Evolutionary conservation across 441 rosid genomes (phyloP).

Genomic region (Mallotus japonicus): DNA sequence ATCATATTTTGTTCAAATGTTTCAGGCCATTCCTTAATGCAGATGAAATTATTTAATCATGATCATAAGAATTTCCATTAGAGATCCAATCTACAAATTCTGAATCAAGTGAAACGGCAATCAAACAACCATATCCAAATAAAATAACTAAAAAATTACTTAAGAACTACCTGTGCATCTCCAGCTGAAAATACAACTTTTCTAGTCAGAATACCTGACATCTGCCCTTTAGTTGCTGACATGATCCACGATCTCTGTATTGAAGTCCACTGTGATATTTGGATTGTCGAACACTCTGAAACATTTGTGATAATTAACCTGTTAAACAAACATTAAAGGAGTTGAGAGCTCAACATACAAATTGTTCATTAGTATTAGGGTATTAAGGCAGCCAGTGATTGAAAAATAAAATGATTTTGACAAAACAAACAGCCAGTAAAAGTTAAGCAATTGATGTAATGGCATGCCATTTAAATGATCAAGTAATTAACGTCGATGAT

Average conservation of each 20-base stretch:
- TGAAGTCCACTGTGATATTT: conserved; percentile 92
- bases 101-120: background rate
- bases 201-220: conserved; percentile 83
- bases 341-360: conserved; percentile 92
- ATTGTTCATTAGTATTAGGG: conserved; percentile 59
- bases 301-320: conserved; percentile 99
- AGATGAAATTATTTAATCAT: too few relatives aligned
- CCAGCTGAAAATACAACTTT: conserved; percentile 96
- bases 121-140: conserved; percentile 13
- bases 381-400: conserved; percentile 27
- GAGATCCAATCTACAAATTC: background rate
- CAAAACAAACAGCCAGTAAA: conserved; percentile 4
- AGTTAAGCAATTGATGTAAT: conserved; percentile 9
- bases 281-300: conserved; percentile 99
- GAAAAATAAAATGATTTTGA: conserved; percentile 7
- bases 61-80: background rate
- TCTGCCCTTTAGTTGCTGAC: conserved; percentile 92
- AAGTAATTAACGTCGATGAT: background rate
- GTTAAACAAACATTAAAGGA: conserved; percentile 98
- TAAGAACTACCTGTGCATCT: conserved; percentile 79
- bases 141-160: conserved; percentile 13
- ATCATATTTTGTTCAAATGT: too few relatives aligned
- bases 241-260: conserved; percentile 74
- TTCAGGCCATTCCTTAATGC: too few relatives aligned
- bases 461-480: conserved; percentile 7